Conservation (phyloP, 176 grass and related monocot genomes). For the Microstegium vimineum region DNA sequence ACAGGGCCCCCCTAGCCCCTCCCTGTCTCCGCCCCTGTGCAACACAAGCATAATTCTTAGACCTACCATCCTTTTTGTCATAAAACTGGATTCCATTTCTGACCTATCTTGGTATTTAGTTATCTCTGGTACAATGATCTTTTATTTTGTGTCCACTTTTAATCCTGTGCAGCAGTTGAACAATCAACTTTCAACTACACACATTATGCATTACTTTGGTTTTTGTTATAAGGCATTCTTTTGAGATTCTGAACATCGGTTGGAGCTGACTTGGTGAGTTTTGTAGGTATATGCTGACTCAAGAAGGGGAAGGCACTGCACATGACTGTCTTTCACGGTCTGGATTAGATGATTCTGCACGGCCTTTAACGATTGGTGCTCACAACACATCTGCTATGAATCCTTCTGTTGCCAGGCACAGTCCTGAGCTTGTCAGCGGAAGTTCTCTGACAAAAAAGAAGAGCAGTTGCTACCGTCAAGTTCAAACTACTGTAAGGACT, state of each 20-base stretch:
- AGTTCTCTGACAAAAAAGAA: constrained; percentile 27
- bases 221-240: constrained; percentile 14
- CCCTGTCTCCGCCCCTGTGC: no score
- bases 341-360: constrained; percentile 41
- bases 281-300: constrained; percentile 68
- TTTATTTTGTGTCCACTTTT: not conserved
- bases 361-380: not conserved
- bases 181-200: constrained; percentile 6
- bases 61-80: not conserved
- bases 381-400: not conserved
- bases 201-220: not conserved
- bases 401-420: constrained; percentile 1
- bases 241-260: not conserved
- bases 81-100: not conserved
- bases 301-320: constrained; percentile 67
- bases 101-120: not conserved
- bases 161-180: not conserved
- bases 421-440: not conserved
- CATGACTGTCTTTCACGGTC: constrained; percentile 58
- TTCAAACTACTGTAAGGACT: constrained; percentile 25
- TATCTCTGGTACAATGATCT: not conserved
- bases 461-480: not conserved
- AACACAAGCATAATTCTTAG: not conserved
- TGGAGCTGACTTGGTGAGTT: not conserved
- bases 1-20: no score